Percentiles rank a stretch among this genome's conserved stretches.
phyloP scores from a whole-genome alignment of 495 filamentous ascomycete genomes.

The Penicillium paxilli region DNA sequence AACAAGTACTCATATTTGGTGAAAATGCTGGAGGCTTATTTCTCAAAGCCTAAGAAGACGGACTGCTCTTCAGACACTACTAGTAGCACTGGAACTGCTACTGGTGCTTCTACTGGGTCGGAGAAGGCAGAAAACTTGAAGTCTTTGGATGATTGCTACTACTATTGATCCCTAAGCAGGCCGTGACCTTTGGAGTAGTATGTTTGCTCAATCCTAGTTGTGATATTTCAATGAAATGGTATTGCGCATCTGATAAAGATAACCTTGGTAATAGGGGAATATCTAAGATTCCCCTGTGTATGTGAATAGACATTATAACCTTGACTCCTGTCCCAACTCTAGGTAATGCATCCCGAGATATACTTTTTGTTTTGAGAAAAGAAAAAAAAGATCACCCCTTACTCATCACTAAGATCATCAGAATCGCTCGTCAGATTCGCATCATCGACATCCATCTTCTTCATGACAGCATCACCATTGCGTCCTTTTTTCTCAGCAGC shows the following conservation, averaged over 20 bases:
- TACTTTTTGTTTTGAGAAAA: neutral
- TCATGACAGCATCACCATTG: conserved; percentile 41
- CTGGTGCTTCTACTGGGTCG: no score
- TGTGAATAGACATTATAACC: neutral
- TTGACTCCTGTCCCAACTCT: neutral
- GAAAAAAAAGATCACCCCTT: no score
- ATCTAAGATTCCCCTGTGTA: neutral
- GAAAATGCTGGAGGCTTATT: no score
- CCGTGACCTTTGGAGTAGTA: neutral
- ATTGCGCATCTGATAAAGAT: neutral
- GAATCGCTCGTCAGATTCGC: conserved; percentile 35
- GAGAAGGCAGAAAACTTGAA: no score
- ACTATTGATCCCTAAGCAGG: neutral
- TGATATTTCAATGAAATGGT: neutral
- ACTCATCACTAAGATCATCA: conserved; percentile 41
- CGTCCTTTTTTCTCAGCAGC: conserved; percentile 47
- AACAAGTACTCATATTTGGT: no score
- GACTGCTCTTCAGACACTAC: no score
- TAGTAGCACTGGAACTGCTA: no score
- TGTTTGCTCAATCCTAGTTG: neutral
- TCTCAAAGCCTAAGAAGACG: no score
- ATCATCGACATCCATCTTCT: conserved; percentile 40
- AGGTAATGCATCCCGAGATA: neutral
- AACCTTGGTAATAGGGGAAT: neutral
- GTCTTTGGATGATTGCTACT: no score